A percentile compares a stretch with the other conserved stretches of the same genome.
phyloP scores from a whole-genome alignment of 2,329 filamentous ascomycete species.

The Phialocephala sp. region DNA sequence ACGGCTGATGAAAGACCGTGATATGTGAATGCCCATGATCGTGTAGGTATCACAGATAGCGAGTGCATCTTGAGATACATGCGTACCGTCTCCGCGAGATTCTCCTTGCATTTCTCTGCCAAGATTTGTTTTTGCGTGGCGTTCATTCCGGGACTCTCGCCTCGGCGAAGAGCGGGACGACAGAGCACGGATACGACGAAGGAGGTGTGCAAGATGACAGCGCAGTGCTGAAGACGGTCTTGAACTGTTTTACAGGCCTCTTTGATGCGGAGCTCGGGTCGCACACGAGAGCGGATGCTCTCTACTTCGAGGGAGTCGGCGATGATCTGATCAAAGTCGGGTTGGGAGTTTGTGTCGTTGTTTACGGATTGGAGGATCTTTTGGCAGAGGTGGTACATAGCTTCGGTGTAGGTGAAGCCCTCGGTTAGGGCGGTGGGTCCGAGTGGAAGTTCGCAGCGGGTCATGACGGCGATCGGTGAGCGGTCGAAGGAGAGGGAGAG shows the following conservation, averaged over 20 bases:
- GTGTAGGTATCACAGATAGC: conserved; percentile 67
- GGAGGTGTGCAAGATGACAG: conserved; percentile 67
- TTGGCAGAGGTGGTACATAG: conserved; percentile 68
- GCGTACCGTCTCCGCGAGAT: conserved; percentile 67
- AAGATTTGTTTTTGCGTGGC: conserved; percentile 59
- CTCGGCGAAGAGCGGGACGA: conserved; percentile 62
- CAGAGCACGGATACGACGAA: conserved; percentile 71
- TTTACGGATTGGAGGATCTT: conserved; percentile 56
- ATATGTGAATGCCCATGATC: conserved; percentile 72
- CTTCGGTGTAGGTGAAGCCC: conserved; percentile 64
- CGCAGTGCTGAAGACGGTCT: conserved; percentile 67
- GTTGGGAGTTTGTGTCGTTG: conserved; percentile 39
- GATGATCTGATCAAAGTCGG: conserved; percentile 54
- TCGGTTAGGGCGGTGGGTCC: conserved; percentile 57
- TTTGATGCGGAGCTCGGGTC: conserved; percentile 61
- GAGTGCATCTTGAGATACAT: conserved; percentile 75
- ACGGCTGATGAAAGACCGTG: conserved; percentile 70
- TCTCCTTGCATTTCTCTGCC: conserved; percentile 64
- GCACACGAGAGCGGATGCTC: conserved; percentile 50
- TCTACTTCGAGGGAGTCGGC: conserved; percentile 58
- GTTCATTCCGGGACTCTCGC: conserved; percentile 54
- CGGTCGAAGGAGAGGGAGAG: conserved; percentile 70
- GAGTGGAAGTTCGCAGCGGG: conserved; percentile 53
- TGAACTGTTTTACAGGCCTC: conserved; percentile 68
- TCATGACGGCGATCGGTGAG: conserved; percentile 62